Percentiles rank a stretch among this genome's conserved stretches.
phyloP scores from a whole-genome alignment of 805 yeast genomes.

The Candida rishiriensis region DNA sequence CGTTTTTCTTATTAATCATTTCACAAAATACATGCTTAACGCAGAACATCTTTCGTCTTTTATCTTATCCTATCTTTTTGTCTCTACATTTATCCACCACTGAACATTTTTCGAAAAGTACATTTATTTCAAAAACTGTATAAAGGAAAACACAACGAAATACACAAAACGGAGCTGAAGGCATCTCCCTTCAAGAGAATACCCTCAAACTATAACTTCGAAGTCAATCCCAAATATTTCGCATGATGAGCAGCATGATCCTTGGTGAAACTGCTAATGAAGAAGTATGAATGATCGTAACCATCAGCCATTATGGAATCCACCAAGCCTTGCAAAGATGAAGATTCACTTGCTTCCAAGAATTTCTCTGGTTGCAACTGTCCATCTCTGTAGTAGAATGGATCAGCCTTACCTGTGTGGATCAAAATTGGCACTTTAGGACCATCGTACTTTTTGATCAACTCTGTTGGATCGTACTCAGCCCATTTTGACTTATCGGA shows the following conservation, averaged over 20 bases:
- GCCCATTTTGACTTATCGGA: conserved; percentile 56
- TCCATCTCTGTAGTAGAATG: conserved; percentile 45
- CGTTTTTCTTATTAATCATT: too few relatives aligned
- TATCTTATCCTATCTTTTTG: too few relatives aligned
- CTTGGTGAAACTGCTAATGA: conserved; percentile 71
- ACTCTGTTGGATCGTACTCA: conserved; percentile 78
- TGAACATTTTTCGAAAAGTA: too few relatives aligned
- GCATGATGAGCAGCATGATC: conserved; percentile 89
- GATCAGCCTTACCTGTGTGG: conserved; percentile 78
- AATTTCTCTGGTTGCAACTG: conserved; percentile 78
- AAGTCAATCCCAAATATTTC: conserved; percentile 35
- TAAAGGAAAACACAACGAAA: too few relatives aligned
- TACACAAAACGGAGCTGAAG: too few relatives aligned
- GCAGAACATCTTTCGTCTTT: too few relatives aligned
- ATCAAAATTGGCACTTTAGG: conserved; percentile 60
- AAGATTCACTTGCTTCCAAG: conserved; percentile 51
- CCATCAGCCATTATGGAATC: conserved; percentile 65
- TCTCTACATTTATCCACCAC: too few relatives aligned
- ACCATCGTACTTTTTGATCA: conserved; percentile 55
- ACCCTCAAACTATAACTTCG: conserved; percentile 14
- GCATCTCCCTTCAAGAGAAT: background rate
- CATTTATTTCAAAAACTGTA: too few relatives aligned
- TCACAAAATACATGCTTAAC: too few relatives aligned
- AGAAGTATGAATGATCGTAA: conserved; percentile 88
- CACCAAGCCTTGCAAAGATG: conserved; percentile 57